phyloP scores from a whole-genome alignment of 495 filamentous ascomycete species.

The Haplographium delicatum region DNA sequence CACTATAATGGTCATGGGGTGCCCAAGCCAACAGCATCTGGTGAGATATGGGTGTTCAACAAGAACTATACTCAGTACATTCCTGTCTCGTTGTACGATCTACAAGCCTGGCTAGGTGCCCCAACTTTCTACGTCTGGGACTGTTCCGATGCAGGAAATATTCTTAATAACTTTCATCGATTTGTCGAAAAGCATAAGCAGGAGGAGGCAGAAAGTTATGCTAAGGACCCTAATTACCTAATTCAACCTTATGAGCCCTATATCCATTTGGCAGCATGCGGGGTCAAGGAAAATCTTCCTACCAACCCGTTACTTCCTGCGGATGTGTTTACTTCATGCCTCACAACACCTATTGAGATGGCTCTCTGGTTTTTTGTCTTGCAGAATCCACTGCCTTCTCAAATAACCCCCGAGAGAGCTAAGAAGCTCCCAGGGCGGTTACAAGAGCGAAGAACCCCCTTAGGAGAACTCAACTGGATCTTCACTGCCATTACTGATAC shows the following conservation, averaged over 20 bases:
- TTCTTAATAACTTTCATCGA: slow-evolving; percentile 87
- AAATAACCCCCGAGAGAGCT: slow-evolving; percentile 72
- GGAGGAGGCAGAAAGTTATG: slow-evolving; percentile 68
- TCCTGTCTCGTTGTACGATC: slow-evolving; percentile 89
- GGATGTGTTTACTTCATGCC: slow-evolving; percentile 92
- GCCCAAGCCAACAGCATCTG: slow-evolving; percentile 91
- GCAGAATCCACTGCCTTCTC: slow-evolving; percentile 78
- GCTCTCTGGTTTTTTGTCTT: slow-evolving; percentile 90
- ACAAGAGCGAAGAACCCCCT: slow-evolving; percentile 88
- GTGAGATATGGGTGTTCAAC: slow-evolving; percentile 99
- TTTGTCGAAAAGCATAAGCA: slow-evolving; percentile 91
- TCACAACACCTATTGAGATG: slow-evolving; percentile 96
- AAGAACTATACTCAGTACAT: slow-evolving; percentile 99
- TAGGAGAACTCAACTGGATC: slow-evolving; percentile 98
- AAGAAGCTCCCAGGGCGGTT: slow-evolving; percentile 76
- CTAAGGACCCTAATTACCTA: slow-evolving; percentile 67
- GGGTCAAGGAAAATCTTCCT: slow-evolving; percentile 81
- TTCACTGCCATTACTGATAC: slow-evolving; percentile 99
- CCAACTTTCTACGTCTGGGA: slow-evolving; percentile 97
- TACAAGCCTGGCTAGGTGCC: slow-evolving; percentile 93
- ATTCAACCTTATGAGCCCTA: slow-evolving; percentile 59
- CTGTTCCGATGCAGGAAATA: slow-evolving; percentile 92
- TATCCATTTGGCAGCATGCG: slow-evolving; percentile 91
- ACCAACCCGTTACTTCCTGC: slow-evolving; percentile 95
- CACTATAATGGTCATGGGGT: slow-evolving; percentile 99